Conservation (phyloP, 805 yeast species). For the Wickerhamiella spandovensis region DNA sequence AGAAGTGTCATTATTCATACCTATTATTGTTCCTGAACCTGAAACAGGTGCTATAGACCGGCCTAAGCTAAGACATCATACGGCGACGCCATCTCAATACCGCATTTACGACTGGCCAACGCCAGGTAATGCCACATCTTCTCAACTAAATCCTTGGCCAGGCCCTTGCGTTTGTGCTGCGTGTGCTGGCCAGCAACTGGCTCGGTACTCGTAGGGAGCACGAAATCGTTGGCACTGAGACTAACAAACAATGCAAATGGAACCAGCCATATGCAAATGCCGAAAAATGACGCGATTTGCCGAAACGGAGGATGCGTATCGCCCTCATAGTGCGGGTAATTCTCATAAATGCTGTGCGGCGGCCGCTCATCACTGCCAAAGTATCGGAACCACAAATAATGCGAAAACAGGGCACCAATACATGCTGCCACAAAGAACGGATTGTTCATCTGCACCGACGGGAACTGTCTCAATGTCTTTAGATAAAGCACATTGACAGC, state of each 20-base stretch:
- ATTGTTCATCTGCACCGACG: slow-evolving; percentile 62
- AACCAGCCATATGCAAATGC: slow-evolving; percentile 82
- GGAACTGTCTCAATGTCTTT: slow-evolving; percentile 70
- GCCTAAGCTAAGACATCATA: slow-evolving; percentile 28
- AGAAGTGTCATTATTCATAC: too few species aligned
- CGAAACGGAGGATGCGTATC: slow-evolving; percentile 68
- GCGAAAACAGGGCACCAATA: slow-evolving; percentile 61
- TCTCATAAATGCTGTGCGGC: slow-evolving; percentile 32
- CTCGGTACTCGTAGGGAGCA: slow-evolving; percentile 42
- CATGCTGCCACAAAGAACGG: slow-evolving; percentile 62
- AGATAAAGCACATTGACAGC: slow-evolving; percentile 58
- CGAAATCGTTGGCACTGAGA: slow-evolving; percentile 80
- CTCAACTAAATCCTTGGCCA: slow-evolving; percentile 12
- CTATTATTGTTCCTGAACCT: too few species aligned
- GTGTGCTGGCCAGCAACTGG: background rate
- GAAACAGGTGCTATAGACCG: too few species aligned
- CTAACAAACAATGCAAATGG: slow-evolving; percentile 90
- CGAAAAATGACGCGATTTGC: slow-evolving; percentile 92
- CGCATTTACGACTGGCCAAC: slow-evolving; percentile 39
- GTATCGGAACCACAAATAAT: slow-evolving; percentile 78
- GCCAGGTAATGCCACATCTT: slow-evolving; percentile 28
- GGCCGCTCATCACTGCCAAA: slow-evolving; percentile 61
- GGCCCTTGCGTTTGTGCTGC: slow-evolving; percentile 12
- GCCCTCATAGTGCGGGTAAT: slow-evolving; percentile 40
- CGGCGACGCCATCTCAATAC: slow-evolving; percentile 47